These are phyloP conservation scores for Colletotrichum salicis DNA, from an alignment of 2,329 filamentous ascomycete species.

Conservation along the genomic window DNA sequence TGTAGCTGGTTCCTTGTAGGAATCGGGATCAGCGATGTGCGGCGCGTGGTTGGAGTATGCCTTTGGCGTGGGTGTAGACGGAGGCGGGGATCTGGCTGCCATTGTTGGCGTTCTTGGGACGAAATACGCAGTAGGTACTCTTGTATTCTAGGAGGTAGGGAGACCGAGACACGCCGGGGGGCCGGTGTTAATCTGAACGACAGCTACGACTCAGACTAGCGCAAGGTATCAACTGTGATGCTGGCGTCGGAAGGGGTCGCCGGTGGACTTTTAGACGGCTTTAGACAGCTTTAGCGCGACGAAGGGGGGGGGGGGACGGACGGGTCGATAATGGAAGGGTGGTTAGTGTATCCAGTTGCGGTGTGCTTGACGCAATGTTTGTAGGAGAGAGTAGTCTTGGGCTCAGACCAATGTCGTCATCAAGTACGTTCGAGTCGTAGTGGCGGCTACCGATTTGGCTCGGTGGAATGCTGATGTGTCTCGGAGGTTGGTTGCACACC, in stretches of 20 bases:
- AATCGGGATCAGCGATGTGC: constrained; percentile 17
- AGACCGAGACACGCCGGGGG: constrained; percentile 1
- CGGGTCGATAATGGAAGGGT: background rate
- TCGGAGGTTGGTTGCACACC: background rate
- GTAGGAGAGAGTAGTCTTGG: constrained; percentile 2
- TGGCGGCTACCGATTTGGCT: constrained; percentile 16
- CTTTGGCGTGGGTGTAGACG: constrained; percentile 15
- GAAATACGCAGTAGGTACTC: background rate
- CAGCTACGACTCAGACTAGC: constrained; percentile 2
- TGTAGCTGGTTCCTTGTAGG: constrained; percentile 9
- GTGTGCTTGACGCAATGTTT: constrained; percentile 27
- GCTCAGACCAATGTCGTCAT: constrained; percentile 35
- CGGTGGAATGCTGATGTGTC: constrained; percentile 25
- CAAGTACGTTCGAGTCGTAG: constrained; percentile 8
- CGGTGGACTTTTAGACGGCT: constrained; percentile 12
- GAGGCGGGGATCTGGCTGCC: constrained; percentile 29
- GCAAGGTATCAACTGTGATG: constrained; percentile 2
- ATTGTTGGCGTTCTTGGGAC: constrained; percentile 9
- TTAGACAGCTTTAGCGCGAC: constrained; percentile 18
- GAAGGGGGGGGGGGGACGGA: background rate
- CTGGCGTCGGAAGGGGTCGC: background rate
- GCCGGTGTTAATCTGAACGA: background rate
- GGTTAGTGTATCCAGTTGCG: constrained; percentile 17
- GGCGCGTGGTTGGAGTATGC: constrained; percentile 7
- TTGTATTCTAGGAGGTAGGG: background rate